Percentiles rank a stretch among this genome's conserved stretches.
Conservation (phyloP, 495 filamentous ascomycete species). For the Choiromyces venosus region DNA sequence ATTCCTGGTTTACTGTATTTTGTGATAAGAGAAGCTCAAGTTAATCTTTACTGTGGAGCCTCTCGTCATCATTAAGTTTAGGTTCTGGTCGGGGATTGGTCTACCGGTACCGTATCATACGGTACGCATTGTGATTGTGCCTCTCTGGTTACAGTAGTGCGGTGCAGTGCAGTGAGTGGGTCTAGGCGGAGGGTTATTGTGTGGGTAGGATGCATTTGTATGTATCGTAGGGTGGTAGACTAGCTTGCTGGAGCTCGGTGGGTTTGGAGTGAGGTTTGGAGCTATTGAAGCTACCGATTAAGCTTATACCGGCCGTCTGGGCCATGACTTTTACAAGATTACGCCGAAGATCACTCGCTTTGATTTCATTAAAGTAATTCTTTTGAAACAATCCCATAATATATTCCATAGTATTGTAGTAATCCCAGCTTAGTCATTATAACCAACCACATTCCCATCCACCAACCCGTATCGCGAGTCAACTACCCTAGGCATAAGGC, state of each 20-base stretch:
- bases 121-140: no score
- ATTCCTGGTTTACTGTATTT: no score
- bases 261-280: neutral
- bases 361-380: neutral
- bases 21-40: no score
- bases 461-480: neutral
- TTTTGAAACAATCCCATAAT: neutral
- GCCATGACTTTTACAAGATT: neutral
- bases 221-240: neutral
- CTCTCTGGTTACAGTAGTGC: no score
- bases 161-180: no score
- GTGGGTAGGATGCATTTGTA: neutral
- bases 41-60: no score
- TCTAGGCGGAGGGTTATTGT: neutral
- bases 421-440: neutral
- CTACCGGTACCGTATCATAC: no score
- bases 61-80: no score
- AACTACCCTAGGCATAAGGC: neutral
- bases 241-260: neutral
- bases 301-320: neutral
- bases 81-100: no score
- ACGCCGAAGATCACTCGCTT: neutral
- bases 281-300: no score
- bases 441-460: neutral
- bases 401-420: neutral